Base-by-base conservation (phyloP, 768 basidiomycete genomes). In the Multifurca ochricompacta region DNA sequence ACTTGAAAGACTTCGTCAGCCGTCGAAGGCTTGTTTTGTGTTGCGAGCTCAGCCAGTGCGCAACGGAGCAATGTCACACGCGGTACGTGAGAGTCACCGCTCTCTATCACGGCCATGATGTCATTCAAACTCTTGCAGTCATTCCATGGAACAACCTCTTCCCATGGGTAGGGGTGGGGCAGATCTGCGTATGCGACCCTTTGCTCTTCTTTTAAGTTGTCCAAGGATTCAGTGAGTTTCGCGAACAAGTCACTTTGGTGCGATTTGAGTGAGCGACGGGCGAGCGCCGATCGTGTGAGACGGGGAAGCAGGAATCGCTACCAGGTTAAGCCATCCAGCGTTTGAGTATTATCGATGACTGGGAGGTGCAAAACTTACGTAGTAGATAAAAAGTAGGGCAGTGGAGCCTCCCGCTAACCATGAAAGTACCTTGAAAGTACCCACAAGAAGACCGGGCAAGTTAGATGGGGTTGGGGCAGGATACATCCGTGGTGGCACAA, bases 281-380 rank as follows among this genome's bases (percentile, higher is more conserved):
- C 86, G 27, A 77, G 65, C 25, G 74, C 74, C 1, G 83, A 80
- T 44, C 71, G 75, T 2, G 76, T 66, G 10, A 91, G 75, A 30
- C 79, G 79, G 4, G 87, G 87, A 23, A 87, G 76, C 21, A 91
- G 70, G 62, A 82, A 80, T 32, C 80, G 78, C 87, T 90, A 55
- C 3, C 44, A 19, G 57, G n/a, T 2, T 6, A 42, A 27, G 8
- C 14, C 31, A 6, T 14, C 27, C 14, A 42, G 40, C 18, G 28
- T n/a, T 48, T 48, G 11, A 50, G 37, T 36, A 48, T 21, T n/a
- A 39, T 37, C 6, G 21, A 36, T 6, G 16, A 23, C 27, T n/a
- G 14, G 37, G 28, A 6, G 19, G 45, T 28, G 23, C 35, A 14
- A 42, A 13, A 69, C 83, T 57, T 62, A 88, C 87, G 59, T 85